Base-by-base conservation (phyloP, 176 grass and related monocot genomes). In the Eleusine indica region DNA sequence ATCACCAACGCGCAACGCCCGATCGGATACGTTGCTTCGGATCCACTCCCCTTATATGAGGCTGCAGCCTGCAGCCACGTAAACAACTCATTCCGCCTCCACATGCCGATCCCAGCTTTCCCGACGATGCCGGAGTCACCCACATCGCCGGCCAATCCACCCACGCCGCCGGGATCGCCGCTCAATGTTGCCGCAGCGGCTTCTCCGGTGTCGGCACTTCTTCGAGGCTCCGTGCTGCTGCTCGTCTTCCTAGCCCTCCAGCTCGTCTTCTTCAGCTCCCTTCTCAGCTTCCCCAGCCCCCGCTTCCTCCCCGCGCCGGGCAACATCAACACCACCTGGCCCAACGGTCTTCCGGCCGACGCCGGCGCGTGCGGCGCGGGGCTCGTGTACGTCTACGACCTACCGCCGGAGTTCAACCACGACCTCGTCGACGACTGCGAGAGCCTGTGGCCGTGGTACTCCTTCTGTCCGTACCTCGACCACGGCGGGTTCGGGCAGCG, bases 301-400 rank as follows among this genome's bases (percentile, higher is more conserved):
- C 76, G 86, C 1, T 85, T 82, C 90, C 77, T 88, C 75, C 78
- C 84, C 9, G 64, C 78, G 39, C 86, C 91, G 2, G 68, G 75
- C 51, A 44, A 77, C 40, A 41, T 71, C 72, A 84, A 25, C 60
- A 75, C 57, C 15, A 52, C 71, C 47, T 74, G 82, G 68, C 6
- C 79, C 47, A 86, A 87, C 38, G 81, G 71, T 19, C 32, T 35
- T 35, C 48, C 13, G 19, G 78, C 58, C 28, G 83, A 82, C 18
- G 28, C 69, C 80, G 74, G 72, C 8, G 18, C 29, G n/a, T 97
- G 94, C 75, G 18, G 51, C 3, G 29, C 76, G 0, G 93, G 96
- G 53, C 35, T 84, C 17, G 78, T 98, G 35, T 98, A 93, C 51
- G 90, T 95, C 19, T 95, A 98, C 83, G 82, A 95, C 69, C 85